Conservation (phyloP, 805 yeast species). For the Suhomyces sp. region DNA sequence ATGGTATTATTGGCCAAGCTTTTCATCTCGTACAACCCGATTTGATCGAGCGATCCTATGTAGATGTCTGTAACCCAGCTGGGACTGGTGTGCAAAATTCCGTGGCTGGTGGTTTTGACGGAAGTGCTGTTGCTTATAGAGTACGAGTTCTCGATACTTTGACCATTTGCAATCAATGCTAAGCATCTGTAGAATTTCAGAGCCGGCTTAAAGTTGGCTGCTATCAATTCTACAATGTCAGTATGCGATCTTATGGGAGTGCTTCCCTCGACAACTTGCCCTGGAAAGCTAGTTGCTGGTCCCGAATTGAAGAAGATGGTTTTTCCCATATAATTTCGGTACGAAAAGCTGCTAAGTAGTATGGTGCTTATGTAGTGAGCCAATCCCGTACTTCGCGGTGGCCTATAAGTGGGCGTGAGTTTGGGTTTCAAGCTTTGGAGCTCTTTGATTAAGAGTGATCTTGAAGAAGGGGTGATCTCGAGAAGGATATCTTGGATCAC, state of each 20-base stretch:
- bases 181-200: slow-evolving; percentile 28
- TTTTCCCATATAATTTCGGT: slow-evolving; percentile 23
- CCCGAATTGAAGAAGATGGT: slow-evolving; percentile 33
- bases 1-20: slow-evolving; percentile 28
- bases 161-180: slow-evolving; percentile 29
- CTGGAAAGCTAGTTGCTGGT: slow-evolving; percentile 39
- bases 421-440: slow-evolving; percentile 20
- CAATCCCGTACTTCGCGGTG: slow-evolving; percentile 34
- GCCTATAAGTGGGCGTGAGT: slow-evolving; percentile 25
- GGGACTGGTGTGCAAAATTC: slow-evolving; percentile 9
- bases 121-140: slow-evolving; percentile 12
- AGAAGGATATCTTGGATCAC: slow-evolving; percentile 8
- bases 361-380: slow-evolving; percentile 26
- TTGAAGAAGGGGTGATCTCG: slow-evolving; percentile 7
- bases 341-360: slow-evolving; percentile 18
- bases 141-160: slow-evolving; percentile 16
- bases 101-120: slow-evolving; percentile 20
- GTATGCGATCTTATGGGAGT: slow-evolving; percentile 31
- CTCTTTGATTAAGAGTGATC: slow-evolving; percentile 7
- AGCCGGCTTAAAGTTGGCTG: slow-evolving; percentile 23
- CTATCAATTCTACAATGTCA: slow-evolving; percentile 29
- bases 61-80: slow-evolving; percentile 31
- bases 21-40: slow-evolving; percentile 43
- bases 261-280: slow-evolving; percentile 23
- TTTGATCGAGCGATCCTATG: slow-evolving; percentile 40